Evolutionary conservation across 257 asterid species (phyloP), one percentile per base, ranked within the genome.

Genomic region (Solanum ossicruentum): DNA sequence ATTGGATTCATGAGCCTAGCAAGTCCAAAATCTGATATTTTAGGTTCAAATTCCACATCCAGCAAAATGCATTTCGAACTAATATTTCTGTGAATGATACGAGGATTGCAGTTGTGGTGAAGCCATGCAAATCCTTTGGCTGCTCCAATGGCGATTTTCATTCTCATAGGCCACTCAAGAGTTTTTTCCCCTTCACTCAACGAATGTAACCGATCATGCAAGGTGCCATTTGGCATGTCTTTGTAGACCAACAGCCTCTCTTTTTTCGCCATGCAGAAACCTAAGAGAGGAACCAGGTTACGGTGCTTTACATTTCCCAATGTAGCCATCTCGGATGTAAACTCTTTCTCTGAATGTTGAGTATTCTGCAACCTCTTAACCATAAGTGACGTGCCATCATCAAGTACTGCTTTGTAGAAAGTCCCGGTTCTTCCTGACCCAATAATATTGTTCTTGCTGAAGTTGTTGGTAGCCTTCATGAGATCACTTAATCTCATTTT

Each of bases 1-100:
- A 94, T 83, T 0, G 98, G 99, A 83, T 95, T 94, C 99, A 95
- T 92, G 63, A 95, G 97, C 86, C 99, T 85, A 4, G 98, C 98
- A 3, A 95, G 95, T 17, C 98, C 99, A 57, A 95, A 94, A 86
- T 94, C 98, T 6, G 99, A 94, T 63, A 95, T 93, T 65, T 89
- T 93, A 41, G 95, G 93, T 55, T 92, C 97, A 6, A 83, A 93
- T 58, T 89, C 92, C 4, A 41, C 51, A 12, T 93, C 96, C 47
- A 93, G 86, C 60, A 93, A 81, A 82, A 92, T 92, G 93, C 93
- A 92, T 7, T 90, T 91, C 9, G 97, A 92, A 63, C 97, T 93
- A 8, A 92, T 86, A 60, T 93, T 93, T 2, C 96, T 89, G 86
- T 93, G 97, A 20, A 93, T 91, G 65, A 93, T 90, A 7, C 97